Evolutionary conservation across 2,329 filamentous ascomycete genomes (phyloP), one percentile per base, ranked within the genome.

Genomic region (Onygena corvina): DNA sequence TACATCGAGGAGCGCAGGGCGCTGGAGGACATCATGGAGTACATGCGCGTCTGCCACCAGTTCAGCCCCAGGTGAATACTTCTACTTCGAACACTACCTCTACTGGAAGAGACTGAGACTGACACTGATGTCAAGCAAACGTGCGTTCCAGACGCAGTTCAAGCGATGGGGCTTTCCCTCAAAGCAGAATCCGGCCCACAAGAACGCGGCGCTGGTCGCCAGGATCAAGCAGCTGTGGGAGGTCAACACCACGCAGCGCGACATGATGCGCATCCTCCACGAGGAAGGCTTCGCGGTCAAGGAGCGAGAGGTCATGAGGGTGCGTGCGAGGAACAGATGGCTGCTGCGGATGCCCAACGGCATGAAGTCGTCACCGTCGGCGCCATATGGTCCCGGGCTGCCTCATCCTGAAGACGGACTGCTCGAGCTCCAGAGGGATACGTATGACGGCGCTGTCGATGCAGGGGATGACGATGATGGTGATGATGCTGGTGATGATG

Each of bases 221-320:
- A 78, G 86, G 25, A 75, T 90, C 53, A 81, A 80, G 60, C 77
- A 89, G 66, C 72, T 92, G 58, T 92, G 86, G 86, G 81, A 86
- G 62, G 72, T 71, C 57, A 92, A 90, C 60, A 73, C 79, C 11
- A 74, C 71, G 14, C 84, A 88, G 63, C 76, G 76, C 52, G 81
- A 88, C 56, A 92, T 92, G 78, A 71, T 88, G 50, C 71, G 74
- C 21, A 76, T 78, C 23, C 71, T 92, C 51, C 79, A 78, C 55
- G 75, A 79, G 16, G 84, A 89, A 61, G 86, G 86, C 11, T 87
- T 80, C 59, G 71, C 80, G 20, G 80, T 90, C 59, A 84, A 80
- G 56, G 74, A 83, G 56, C 74, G 82, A 7, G 82, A 87, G 61
- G 65, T 89, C 48, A 79, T 81, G 70, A 75, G 82, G 29, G 71